Evolutionary conservation across 306 rosid species (phyloP).

Genomic region (Sicyos edulis): DNA sequence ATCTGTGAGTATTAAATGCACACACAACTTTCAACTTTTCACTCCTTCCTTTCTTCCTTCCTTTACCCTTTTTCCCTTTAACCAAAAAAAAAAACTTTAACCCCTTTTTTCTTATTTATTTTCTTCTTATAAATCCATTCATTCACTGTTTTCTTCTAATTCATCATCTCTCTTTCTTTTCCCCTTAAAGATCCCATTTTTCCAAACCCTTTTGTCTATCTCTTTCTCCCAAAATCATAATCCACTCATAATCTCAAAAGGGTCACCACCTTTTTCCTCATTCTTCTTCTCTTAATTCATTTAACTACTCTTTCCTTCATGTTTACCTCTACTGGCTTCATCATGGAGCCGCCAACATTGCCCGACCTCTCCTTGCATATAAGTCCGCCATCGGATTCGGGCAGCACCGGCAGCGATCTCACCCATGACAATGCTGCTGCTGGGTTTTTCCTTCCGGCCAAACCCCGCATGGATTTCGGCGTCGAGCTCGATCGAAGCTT

Average conservation of each 20-base stretch:
- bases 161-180: too few species aligned
- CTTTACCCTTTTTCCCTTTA: neutral
- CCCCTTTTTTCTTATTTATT: neutral
- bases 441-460: too few species aligned
- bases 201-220: constrained; percentile 17
- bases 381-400: constrained; percentile 41
- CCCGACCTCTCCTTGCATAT: constrained; percentile 80
- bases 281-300: neutral
- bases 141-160: too few species aligned
- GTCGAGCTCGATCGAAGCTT: constrained; percentile 33
- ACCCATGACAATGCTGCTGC: constrained; percentile 28
- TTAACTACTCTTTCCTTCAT: constrained; percentile 8
- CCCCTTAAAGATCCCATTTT: neutral
- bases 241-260: constrained; percentile 69
- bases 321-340: constrained; percentile 26
- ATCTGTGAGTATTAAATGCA: constrained; percentile 48
- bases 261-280: constrained; percentile 9
- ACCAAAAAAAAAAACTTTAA: constrained; percentile 18
- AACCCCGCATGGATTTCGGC: constrained; percentile 42
- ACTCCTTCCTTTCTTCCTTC: constrained; percentile 41
- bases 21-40: constrained; percentile 44
- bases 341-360: constrained; percentile 33
- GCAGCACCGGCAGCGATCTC: constrained; percentile 52
- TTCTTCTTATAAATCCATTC: constrained; percentile 20
- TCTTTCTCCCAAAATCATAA: constrained; percentile 51